Evolutionary conservation across 371 early-diverging fungal genomes (phyloP).

Genomic region (Homolaphlyctis polyrhiza): DNA sequence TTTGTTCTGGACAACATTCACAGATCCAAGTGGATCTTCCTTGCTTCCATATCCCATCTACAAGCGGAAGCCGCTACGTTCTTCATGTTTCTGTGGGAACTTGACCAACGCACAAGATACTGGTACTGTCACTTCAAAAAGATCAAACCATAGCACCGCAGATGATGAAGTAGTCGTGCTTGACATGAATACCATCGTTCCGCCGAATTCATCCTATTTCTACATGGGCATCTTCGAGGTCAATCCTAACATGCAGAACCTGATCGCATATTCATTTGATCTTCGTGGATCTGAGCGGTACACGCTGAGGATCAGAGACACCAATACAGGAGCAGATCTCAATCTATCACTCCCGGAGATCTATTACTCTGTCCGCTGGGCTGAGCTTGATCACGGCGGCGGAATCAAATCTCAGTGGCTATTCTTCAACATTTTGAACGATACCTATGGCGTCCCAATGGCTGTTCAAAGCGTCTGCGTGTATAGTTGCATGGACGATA

Average conservation of each 20-base stretch:
- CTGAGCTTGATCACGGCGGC: not conserved
- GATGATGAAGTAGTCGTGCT: no score
- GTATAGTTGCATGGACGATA: constrained; percentile 9
- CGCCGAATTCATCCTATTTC: constrained; percentile 7
- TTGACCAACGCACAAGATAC: no score
- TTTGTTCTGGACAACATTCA: constrained; percentile 15
- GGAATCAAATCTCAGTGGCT: constrained; percentile 17
- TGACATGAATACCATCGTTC: constrained; percentile 15
- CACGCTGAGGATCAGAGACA: constrained; percentile 18
- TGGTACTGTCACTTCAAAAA: no score
- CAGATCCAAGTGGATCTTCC: not conserved
- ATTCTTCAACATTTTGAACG: constrained; percentile 39
- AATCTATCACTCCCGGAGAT: no score
- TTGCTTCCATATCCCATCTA: constrained; percentile 13
- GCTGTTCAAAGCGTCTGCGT: constrained; percentile 24
- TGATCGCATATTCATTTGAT: constrained; percentile 40
- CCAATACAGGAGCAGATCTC: not conserved
- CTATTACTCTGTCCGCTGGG: constrained; percentile 46
- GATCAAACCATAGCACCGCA: no score
- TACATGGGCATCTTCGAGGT: constrained; percentile 31
- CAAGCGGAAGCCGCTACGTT: not conserved
- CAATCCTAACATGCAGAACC: constrained; percentile 7
- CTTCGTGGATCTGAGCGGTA: constrained; percentile 36
- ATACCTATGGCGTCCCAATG: constrained; percentile 32
- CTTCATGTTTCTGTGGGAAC: not conserved